Percentiles rank a stretch among this genome's conserved stretches.
Evolutionary conservation across 1,284 basidiomycete genomes (phyloP).

Genomic region (Microbotryum saponariae): DNA sequence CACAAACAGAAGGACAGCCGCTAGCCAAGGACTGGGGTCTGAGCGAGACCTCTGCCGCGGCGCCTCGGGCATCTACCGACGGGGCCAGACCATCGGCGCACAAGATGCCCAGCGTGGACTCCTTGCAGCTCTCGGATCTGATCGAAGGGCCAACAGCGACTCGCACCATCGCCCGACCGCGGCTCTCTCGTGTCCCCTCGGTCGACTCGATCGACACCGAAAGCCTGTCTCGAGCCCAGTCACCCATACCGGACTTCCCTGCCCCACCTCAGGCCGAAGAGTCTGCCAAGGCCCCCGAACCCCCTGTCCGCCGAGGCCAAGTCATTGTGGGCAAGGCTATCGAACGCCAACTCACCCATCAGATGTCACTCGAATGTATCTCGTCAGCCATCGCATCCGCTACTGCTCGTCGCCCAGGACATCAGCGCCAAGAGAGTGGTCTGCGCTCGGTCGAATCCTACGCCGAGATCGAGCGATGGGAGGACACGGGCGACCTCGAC

Average conservation of each 20-base stretch:
- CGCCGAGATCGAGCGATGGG: neutral
- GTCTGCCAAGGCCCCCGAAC: neutral
- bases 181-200: conserved; percentile 28
- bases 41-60: conserved; percentile 1
- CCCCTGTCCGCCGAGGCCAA: neutral
- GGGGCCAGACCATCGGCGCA: neutral
- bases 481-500: neutral
- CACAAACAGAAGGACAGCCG: neutral
- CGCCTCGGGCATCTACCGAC: neutral
- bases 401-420: conserved; percentile 28
- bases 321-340: conserved; percentile 22
- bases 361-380: conserved; percentile 36
- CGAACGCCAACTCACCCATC: conserved; percentile 30
- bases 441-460: neutral
- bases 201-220: conserved; percentile 26
- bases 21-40: conserved; percentile 21
- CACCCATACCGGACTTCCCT: neutral
- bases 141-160: conserved; percentile 6
- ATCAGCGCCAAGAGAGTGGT: conserved; percentile 13
- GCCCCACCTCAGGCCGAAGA: neutral
- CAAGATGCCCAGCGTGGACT: conserved; percentile 23
- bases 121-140: conserved; percentile 25
- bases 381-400: conserved; percentile 35
- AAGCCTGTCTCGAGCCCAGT: conserved; percentile 15
- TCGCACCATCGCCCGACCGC: neutral